Evolutionary conservation across 108 stramenopile genomes (phyloP), one percentile per base, ranked within the genome.

Genomic region (Cyclotella choctawhatcheeana): DNA sequence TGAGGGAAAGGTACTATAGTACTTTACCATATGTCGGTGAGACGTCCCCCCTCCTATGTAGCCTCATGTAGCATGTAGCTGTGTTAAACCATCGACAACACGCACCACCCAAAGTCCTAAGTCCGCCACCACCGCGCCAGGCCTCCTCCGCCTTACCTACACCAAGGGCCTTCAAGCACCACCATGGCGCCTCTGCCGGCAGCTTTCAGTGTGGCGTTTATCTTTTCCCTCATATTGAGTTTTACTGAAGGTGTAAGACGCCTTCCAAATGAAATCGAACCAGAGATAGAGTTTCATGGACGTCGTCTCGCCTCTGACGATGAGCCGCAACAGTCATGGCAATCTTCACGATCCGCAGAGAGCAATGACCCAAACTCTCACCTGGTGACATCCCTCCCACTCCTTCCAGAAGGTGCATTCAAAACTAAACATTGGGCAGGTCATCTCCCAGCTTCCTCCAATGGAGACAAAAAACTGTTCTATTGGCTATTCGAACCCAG

Each of bases 401-500:
- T 91, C 2, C 74, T 91, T 18, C 61, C 81, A 25, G 60, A 77
- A 33, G 75, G 74, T 13, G 26, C 47, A 8, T 71, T 79, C 40
- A 44, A 68, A 0, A 91, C 81, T 0, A 59, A 81, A 34, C 89
- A 89, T 55, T 94, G 86, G 84, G 86, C 93, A 0, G 93, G 93
- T 29, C 83, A 87, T 43, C 63, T 94, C 6, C 86, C 88, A 6
- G 93, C 88, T 1, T 64, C 78, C 21, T 63, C 35, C 0, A 78
- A 88, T 53, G 81, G 79, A 24, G 85, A 94, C 61, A 93, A 96
- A 32, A 85, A 94, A 35, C 66, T 96, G 24, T 98, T 98, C 77
- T 98, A 97, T 75, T 98, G 98, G 98, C 45, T 98, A n/a, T 96
- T 98, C 76, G 91, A 84, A 26, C 92, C 93, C 0, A 74, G 68